Conservation (phyloP, 164 flowering plant species). For the Santalum album region DNA sequence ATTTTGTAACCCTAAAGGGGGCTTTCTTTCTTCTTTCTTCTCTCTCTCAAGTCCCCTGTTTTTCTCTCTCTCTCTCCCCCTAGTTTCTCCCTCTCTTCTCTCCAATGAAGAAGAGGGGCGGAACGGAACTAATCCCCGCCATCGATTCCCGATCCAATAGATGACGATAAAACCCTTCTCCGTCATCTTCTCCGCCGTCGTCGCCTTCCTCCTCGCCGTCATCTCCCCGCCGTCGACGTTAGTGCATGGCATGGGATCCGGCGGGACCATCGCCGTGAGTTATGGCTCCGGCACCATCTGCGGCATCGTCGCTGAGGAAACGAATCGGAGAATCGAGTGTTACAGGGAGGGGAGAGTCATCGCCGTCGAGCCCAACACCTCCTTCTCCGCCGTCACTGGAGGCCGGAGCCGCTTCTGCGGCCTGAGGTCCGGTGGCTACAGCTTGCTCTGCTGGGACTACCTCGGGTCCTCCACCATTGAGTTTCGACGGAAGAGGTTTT, state of each 20-base stretch:
- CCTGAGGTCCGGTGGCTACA: slow-evolving; percentile 50
- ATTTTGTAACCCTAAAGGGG: background rate
- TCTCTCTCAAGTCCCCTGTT: background rate
- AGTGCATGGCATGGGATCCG: slow-evolving; percentile 39
- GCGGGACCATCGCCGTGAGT: slow-evolving; percentile 47
- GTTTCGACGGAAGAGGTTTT: slow-evolving; percentile 32
- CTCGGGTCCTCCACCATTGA: background rate
- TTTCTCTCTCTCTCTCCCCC: background rate
- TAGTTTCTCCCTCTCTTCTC: background rate
- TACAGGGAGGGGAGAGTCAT: slow-evolving; percentile 16
- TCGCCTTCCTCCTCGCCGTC: slow-evolving; percentile 7
- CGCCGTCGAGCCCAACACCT: slow-evolving; percentile 30
- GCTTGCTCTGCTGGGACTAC: slow-evolving; percentile 63
- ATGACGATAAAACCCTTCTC: slow-evolving; percentile 27
- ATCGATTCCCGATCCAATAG: slow-evolving; percentile 5
- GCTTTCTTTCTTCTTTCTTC: background rate
- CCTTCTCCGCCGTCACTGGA: slow-evolving; percentile 59
- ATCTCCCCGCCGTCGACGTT: slow-evolving; percentile 4
- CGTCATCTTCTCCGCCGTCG: background rate
- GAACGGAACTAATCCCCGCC: background rate
- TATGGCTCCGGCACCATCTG: slow-evolving; percentile 57
- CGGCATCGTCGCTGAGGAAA: slow-evolving; percentile 47
- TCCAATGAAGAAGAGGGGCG: background rate
- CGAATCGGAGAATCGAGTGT: slow-evolving; percentile 44
- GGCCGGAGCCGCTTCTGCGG: slow-evolving; percentile 67